These are phyloP conservation scores for Mycosphaerella sp. DNA, from an alignment of 2,329 filamentous ascomycete genomes.

Conservation along the genomic window DNA sequence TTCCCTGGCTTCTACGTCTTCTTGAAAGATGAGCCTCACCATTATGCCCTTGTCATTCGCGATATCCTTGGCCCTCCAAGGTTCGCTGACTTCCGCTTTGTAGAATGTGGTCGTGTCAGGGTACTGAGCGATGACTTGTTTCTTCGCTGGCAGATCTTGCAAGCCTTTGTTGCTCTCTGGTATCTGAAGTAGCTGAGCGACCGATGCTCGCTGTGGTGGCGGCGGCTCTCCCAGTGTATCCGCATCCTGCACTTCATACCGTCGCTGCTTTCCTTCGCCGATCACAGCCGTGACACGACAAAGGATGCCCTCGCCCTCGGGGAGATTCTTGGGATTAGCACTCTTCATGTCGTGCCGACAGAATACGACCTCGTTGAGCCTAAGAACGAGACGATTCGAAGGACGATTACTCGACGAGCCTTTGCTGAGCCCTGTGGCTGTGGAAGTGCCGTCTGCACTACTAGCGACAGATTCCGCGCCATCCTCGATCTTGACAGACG, in stretches of 20 bases:
- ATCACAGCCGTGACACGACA: constrained; percentile 48
- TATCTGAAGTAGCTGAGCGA: constrained; percentile 45
- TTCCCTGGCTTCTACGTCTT: constrained; percentile 45
- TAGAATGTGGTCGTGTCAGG: constrained; percentile 51
- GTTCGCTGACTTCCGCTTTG: constrained; percentile 45
- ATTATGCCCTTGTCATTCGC: constrained; percentile 30
- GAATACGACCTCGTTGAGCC: constrained; percentile 45
- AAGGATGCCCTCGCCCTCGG: constrained; percentile 48
- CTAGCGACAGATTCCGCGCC: constrained; percentile 39
- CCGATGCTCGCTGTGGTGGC: constrained; percentile 38
- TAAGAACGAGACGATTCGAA: constrained; percentile 31
- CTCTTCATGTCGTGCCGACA: constrained; percentile 41
- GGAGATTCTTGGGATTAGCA: constrained; percentile 25
- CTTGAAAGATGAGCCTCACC: constrained; percentile 45
- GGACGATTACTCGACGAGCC: constrained; percentile 21
- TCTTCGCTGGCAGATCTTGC: constrained; percentile 38
- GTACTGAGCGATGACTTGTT: constrained; percentile 46
- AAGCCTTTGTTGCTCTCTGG: constrained; percentile 38
- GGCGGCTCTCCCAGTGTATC: constrained; percentile 34
- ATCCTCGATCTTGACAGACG: constrained; percentile 48
- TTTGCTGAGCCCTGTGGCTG: constrained; percentile 29
- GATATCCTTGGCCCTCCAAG: constrained; percentile 37
- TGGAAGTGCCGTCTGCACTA: constrained; percentile 39
- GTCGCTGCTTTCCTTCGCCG: constrained; percentile 48
- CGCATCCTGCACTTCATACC: constrained; percentile 49